Percentiles rank a stretch among this genome's conserved stretches.
Evolutionary conservation across 1,139 yeast genomes (phyloP).

Genomic region (Arxiozyma slooffiae): DNA sequence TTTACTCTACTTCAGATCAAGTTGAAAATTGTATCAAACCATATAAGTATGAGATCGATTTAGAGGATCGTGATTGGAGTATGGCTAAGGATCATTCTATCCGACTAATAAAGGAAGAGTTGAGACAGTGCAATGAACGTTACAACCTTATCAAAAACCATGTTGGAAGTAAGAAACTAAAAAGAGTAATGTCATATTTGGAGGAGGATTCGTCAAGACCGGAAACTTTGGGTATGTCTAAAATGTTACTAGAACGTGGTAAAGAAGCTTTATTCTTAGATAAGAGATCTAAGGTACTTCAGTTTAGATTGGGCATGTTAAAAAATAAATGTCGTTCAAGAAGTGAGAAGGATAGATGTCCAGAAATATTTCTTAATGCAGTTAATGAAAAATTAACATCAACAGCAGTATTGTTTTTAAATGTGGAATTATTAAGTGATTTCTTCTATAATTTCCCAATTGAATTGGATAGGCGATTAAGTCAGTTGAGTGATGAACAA

Average conservation of each 20-base stretch:
- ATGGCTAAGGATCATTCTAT: constrained; percentile 72
- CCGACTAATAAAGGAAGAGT: constrained; percentile 67
- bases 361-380: constrained; percentile 86
- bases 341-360: constrained; percentile 82
- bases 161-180: constrained; percentile 74
- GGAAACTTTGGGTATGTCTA: constrained; percentile 71
- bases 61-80: constrained; percentile 92
- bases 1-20: constrained; percentile 90
- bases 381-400: constrained; percentile 86
- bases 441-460: constrained; percentile 94
- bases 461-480: constrained; percentile 71
- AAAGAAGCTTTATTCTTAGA: constrained; percentile 73
- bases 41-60: constrained; percentile 90
- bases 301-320: constrained; percentile 66
- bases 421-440: constrained; percentile 88
- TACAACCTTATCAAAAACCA: constrained; percentile 53
- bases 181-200: constrained; percentile 71
- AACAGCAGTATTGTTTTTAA: constrained; percentile 84
- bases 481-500: constrained; percentile 61
- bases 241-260: constrained; percentile 63
- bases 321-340: constrained; percentile 69
- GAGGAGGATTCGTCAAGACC: constrained; percentile 41
- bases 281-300: constrained; percentile 63
- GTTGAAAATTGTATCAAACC: constrained; percentile 98
- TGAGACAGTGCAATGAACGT: constrained; percentile 68